A percentile compares a stretch with the other conserved stretches of the same genome.
phyloP scores from a whole-genome alignment of 1,139 yeast species.

The Kodamaea suecica region DNA sequence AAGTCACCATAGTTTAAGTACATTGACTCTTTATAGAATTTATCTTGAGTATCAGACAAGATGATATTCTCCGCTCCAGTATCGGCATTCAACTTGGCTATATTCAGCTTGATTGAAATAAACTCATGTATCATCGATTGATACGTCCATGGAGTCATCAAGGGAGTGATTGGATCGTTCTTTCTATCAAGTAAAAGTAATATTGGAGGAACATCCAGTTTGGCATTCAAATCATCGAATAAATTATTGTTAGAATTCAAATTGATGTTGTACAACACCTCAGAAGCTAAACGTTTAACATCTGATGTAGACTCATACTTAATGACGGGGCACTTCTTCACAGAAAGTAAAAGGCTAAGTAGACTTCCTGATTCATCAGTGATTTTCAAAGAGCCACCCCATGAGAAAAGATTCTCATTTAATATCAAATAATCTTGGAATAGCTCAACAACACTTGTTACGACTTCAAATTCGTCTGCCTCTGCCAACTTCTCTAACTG shows the following conservation, averaged over 20 bases:
- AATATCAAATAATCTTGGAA: slow-evolving; percentile 80
- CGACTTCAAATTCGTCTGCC: slow-evolving; percentile 81
- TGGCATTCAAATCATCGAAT: slow-evolving; percentile 59
- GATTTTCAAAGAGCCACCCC: slow-evolving; percentile 3
- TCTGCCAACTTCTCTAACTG: slow-evolving; percentile 86
- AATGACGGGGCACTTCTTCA: slow-evolving; percentile 74
- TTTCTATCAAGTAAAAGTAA: slow-evolving; percentile 78
- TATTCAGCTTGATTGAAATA: slow-evolving; percentile 74
- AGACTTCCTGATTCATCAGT: slow-evolving; percentile 52
- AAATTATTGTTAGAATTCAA: slow-evolving; percentile 56
- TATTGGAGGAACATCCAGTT: slow-evolving; percentile 67
- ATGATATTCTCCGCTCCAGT: slow-evolving; percentile 58
- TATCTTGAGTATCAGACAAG: slow-evolving; percentile 55
- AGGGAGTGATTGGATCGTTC: slow-evolving; percentile 90
- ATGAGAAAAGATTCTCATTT: slow-evolving; percentile 60
- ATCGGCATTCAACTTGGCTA: slow-evolving; percentile 61
- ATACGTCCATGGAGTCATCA: slow-evolving; percentile 94
- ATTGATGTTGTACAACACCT: slow-evolving; percentile 57
- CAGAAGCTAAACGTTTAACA: slow-evolving; percentile 62
- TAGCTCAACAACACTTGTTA: slow-evolving; percentile 71
- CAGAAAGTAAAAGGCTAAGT: slow-evolving; percentile 63
- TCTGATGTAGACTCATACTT: slow-evolving; percentile 71
- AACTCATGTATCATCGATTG: slow-evolving; percentile 97
- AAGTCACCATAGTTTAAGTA: slow-evolving; percentile 90
- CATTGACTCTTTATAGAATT: slow-evolving; percentile 76